Base-by-base conservation (phyloP, 2,329 filamentous ascomycete genomes). In the Aspergillus japonicus region DNA sequence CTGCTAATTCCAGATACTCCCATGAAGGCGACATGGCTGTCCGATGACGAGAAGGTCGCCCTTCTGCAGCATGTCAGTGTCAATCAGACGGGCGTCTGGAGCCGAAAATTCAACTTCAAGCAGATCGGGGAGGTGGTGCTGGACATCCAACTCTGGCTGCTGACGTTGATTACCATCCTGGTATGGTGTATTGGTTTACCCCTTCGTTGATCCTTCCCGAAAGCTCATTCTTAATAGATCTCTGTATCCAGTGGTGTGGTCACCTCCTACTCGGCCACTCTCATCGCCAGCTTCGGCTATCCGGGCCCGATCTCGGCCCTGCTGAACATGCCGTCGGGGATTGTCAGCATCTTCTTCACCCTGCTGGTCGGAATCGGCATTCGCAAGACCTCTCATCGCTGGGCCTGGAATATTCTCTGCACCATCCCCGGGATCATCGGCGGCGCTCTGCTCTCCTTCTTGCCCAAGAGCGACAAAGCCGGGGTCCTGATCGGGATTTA, bases 61-160 rank as follows among this genome's bases (percentile, higher is more conserved):
- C 69, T 71, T 10, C 62, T 80, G 21, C 74, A 79, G 51, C 75
- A 81, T 1, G 73, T 83, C 0, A 72, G 78, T 2, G 73, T 73
- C 33, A 81, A 82, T 44, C 78, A 83, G 60, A 84, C 81, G 0
- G 82, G 82, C 2, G 78, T 83, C 2, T 79, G 82, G 64, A 82
- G 80, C 66, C 79, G 80, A 51, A 73, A 76, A 44, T 77, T 84
- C 65, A 82, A 84, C 57, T 49, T 67, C 3, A 68, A 74, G 12
- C 82, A 85, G 52, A 73, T 84, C 14, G 63, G 73, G 50, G 82
- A 85, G 69, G 76, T 76, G 6, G 66, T 83, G 8, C 35, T 59
- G 6, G 78, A 83, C 44, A 63, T 76, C 1, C 81, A 84, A 57
- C 75, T 82, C 3, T 81, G 77, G 78, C 66, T 80, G 11, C 66